phyloP scores from a whole-genome alignment of 1,284 basidiomycete genomes.

The Malassezia furfur region DNA sequence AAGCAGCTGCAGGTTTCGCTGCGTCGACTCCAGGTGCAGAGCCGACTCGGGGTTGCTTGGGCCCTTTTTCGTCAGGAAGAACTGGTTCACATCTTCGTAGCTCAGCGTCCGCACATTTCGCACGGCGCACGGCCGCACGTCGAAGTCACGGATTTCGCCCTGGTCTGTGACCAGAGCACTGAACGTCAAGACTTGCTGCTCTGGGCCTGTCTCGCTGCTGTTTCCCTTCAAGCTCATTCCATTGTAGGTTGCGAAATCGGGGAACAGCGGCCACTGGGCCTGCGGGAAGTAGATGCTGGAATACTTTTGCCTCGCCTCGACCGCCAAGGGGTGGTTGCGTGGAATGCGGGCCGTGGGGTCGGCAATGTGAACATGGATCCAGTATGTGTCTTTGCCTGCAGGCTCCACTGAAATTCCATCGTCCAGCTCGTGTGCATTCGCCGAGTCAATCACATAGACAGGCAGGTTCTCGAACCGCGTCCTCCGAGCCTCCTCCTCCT shows the following conservation, averaged over 20 bases:
- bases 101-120: slow-evolving; percentile 60
- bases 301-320: slow-evolving; percentile 24
- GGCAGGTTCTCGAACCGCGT: slow-evolving; percentile 57
- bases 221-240: slow-evolving; percentile 8
- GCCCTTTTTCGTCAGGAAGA: neutral
- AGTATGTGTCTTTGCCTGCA: slow-evolving; percentile 51
- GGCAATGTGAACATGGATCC: slow-evolving; percentile 88
- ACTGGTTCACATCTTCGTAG: slow-evolving; percentile 59
- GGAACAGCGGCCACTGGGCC: slow-evolving; percentile 49
- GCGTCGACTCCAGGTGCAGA: neutral
- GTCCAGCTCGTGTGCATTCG: slow-evolving; percentile 74
- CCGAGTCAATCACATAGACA: slow-evolving; percentile 87
- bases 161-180: slow-evolving; percentile 58
- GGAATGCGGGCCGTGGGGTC: slow-evolving; percentile 78
- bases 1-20: neutral
- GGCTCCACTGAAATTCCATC: slow-evolving; percentile 72
- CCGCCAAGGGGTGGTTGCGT: slow-evolving; percentile 56
- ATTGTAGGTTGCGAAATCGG: slow-evolving; percentile 51
- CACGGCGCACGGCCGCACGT: slow-evolving; percentile 63
- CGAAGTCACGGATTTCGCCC: slow-evolving; percentile 64
- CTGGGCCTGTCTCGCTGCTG: neutral
- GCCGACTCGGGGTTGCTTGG: neutral
- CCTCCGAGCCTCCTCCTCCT: slow-evolving; percentile 1
- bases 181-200: slow-evolving; percentile 61
- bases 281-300: slow-evolving; percentile 37